These are phyloP conservation scores for Nicotiana benthamiana DNA, from an alignment of 257 asterid species.

Conservation along the genomic window DNA sequence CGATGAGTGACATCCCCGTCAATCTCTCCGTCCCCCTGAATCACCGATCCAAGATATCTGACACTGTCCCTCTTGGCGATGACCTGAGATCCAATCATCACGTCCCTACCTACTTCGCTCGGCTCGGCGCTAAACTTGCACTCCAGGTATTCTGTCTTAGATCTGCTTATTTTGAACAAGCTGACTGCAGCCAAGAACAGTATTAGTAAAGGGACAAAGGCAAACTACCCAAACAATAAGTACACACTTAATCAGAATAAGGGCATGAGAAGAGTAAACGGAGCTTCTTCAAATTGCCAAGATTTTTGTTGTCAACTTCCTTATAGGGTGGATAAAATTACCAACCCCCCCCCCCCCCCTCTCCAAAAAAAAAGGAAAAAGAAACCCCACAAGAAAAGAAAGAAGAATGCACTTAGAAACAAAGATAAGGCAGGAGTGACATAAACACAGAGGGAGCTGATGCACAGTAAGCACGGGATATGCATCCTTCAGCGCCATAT, in stretches of 20 bases:
- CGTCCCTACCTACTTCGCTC: no score
- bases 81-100: no score
- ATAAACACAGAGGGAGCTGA: not conserved
- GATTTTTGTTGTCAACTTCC: not conserved
- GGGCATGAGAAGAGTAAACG: not conserved
- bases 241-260: not conserved
- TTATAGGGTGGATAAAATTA: not conserved
- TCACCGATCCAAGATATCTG: no score
- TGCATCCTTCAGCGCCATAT: not conserved
- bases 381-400: not conserved
- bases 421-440: not conserved
- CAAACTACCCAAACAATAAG: not conserved
- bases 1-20: no score
- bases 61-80: no score
- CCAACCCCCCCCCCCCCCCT: no score
- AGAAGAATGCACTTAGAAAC: not conserved
- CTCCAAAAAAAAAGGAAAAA: not conserved
- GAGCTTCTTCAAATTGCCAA: not conserved
- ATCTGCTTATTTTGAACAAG: no score
- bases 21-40: no score
- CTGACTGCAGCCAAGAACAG: not conserved
- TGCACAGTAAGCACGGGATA: not conserved
- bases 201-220: not conserved
- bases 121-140: no score
- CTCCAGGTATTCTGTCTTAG: no score